Base-by-base conservation (phyloP, 1,284 basidiomycete species). In the Trametes pubescens region DNA sequence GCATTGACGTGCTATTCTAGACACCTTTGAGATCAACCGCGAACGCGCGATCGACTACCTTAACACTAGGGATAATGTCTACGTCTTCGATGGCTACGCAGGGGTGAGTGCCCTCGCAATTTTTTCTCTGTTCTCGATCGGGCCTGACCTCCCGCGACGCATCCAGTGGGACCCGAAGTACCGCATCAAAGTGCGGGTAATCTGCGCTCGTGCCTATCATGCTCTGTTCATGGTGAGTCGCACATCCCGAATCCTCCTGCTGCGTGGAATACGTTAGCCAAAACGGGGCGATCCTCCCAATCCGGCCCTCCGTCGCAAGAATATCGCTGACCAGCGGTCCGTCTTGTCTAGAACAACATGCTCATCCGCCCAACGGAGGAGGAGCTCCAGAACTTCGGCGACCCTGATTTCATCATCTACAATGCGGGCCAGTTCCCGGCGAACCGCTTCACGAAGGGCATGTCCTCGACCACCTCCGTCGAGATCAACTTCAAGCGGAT, bases 401-500 rank as follows among this genome's bases (percentile, higher is more conserved):
- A 98, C 78, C 98, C 98, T 60, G 98, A 99, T 78, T 99, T 99
- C 78, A 99, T 96, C 84, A 99, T 99, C 81, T 99, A 99, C 89
- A 99, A 99, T 80, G 98, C 98, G 60, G 98, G 98, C 69, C 97
- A 99, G 80, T 99, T 99, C 92, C 98, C 98, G 48, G 98, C 98
- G 73, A 99, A 99, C 81, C 94, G 98, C 61, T 99, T 99, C 88
- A 99, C 98, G 66, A 96, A 98, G 81, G 97, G 97, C 80, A 99
- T 99, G 97, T 98, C 95, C 68, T 98, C 96, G 38, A 94, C 96
- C 51, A 99, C 97, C 32, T 98, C 96, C 22, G 97, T 99, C 62
- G 98, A 99, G 84, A 95, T 99, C 85, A 99, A 99, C 90, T 99
- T 99, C 83, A 98, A 98, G 87, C 94, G 98, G 63, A 98, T 96